Base-by-base conservation (phyloP, 2,329 filamentous ascomycete species). In the Diaporthe humulicola region DNA sequence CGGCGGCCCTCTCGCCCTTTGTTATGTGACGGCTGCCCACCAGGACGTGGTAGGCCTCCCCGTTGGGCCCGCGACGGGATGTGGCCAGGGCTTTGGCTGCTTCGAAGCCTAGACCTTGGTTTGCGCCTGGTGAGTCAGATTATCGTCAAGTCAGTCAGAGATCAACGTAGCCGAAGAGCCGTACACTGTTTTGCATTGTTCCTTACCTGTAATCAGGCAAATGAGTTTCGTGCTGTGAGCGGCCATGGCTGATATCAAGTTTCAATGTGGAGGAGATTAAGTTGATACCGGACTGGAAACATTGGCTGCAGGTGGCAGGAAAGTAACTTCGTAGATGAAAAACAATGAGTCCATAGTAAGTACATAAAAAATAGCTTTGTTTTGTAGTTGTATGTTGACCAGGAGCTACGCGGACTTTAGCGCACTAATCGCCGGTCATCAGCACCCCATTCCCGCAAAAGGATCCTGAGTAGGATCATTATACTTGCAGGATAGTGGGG, bases 21-120 rank as follows among this genome's bases (percentile, higher is more conserved):
- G 71, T 60, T 1, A 78, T 67, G 40, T 78, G 75, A 6, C 79
- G 79, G 38, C 78, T 75, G 22, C 81, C 81, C n/a, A 82, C 17
- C 40, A 82, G 70, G 50, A 82, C 74, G 57, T 76, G 74, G 71
- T 81, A 82, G 0, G 76, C 42, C 33, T 73, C 48, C 0, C 73
- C 66, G 45, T 33, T 57, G 22, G 77, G 78, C 4, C 76, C 70
- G 1, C 25, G 36, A 10, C 52, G 42, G 28, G 28, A 22, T 7
- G 19, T 50, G 22, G 73, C 50, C 8, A 81, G 75, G 14, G 79
- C 74, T 28, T 77, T 78, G 38, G 80, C 79, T n/a, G 77, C 64
- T 69, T 81, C 76, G 42, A 75, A 79, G 17, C 80, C 81, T 17
- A 82, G 76, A 70, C 81, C 81, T 73, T 67, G 42, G 57, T 66